Conservation (phyloP, 23 red algal species). For the Pyropia haitanensis region DNA sequence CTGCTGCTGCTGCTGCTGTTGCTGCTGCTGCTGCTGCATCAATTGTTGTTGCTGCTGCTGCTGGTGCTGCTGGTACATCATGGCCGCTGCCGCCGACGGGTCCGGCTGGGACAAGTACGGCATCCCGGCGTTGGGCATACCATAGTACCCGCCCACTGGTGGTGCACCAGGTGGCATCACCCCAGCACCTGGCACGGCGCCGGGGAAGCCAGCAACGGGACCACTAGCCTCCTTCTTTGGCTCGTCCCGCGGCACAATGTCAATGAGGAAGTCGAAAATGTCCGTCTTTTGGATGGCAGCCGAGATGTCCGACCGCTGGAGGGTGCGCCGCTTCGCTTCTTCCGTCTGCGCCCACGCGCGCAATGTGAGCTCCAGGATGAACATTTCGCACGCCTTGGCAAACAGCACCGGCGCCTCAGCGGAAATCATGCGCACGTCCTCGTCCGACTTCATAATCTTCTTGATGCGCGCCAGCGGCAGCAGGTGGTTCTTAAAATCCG, state of each 20-base stretch:
- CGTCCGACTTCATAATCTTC: slow-evolving; percentile 99
- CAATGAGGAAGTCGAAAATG: slow-evolving; percentile 99
- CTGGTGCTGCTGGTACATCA: slow-evolving; percentile 22
- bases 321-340: slow-evolving; percentile 82
- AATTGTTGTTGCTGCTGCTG: slow-evolving; percentile 2
- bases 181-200: slow-evolving; percentile 14
- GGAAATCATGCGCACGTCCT: slow-evolving; percentile 98
- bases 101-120: slow-evolving; percentile 23
- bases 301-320: slow-evolving; percentile 89
- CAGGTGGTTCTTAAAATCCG: slow-evolving; percentile 97
- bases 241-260: slow-evolving; percentile 92
- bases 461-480: slow-evolving; percentile 97
- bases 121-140: slow-evolving; percentile 16
- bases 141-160: slow-evolving; percentile 3
- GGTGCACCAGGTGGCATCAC: slow-evolving; percentile 27
- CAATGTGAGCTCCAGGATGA: slow-evolving; percentile 94
- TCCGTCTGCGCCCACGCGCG: slow-evolving; percentile 96
- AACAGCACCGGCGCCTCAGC: slow-evolving; percentile 96
- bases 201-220: slow-evolving; percentile 17
- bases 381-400: slow-evolving; percentile 98
- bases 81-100: slow-evolving; percentile 33
- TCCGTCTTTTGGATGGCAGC: slow-evolving; percentile 98
- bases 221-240: slow-evolving; percentile 58
- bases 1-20: too few relatives aligned
- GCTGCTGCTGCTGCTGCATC: too few relatives aligned